A percentile compares a stretch with the other conserved stretches of the same genome.
phyloP scores from a whole-genome alignment of 1,284 basidiomycete genomes.

The Boletus sp. region DNA sequence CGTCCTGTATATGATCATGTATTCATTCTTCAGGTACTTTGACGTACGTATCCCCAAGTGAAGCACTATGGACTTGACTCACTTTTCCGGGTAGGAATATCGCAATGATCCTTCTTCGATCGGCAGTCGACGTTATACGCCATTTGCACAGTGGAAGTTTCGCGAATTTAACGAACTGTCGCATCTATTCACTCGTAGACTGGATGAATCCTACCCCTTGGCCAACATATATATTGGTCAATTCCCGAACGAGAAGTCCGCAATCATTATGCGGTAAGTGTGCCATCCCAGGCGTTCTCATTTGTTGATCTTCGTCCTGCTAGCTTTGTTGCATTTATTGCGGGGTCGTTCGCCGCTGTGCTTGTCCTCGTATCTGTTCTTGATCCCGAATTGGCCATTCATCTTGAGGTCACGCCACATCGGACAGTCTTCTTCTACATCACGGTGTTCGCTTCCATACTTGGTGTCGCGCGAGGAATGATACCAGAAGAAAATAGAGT shows the following conservation, averaged over 20 bases:
- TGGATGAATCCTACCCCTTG: slow-evolving; percentile 85
- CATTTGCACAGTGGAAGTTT: slow-evolving; percentile 97
- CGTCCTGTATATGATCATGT: slow-evolving; percentile 94
- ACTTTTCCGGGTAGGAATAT: slow-evolving; percentile 72
- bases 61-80: background rate
- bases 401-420: slow-evolving; percentile 93
- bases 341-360: slow-evolving; percentile 95
- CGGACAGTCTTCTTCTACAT: slow-evolving; percentile 94
- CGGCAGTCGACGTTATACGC: slow-evolving; percentile 89
- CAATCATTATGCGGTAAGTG: slow-evolving; percentile 81
- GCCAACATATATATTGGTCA: slow-evolving; percentile 97
- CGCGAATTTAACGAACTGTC: slow-evolving; percentile 98
- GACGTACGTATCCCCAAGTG: slow-evolving; percentile 57
- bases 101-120: slow-evolving; percentile 97
- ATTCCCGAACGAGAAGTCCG: slow-evolving; percentile 93
- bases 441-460: slow-evolving; percentile 81
- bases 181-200: slow-evolving; percentile 84
- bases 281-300: background rate
- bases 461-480: slow-evolving; percentile 92
- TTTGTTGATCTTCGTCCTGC: background rate
- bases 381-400: slow-evolving; percentile 89
- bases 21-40: slow-evolving; percentile 99
- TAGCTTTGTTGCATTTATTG: slow-evolving; percentile 88
- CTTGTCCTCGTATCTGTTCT: slow-evolving; percentile 87
- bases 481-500: slow-evolving; percentile 92